Conservation (phyloP, 768 basidiomycete genomes). For the Pholiota microspora region DNA sequence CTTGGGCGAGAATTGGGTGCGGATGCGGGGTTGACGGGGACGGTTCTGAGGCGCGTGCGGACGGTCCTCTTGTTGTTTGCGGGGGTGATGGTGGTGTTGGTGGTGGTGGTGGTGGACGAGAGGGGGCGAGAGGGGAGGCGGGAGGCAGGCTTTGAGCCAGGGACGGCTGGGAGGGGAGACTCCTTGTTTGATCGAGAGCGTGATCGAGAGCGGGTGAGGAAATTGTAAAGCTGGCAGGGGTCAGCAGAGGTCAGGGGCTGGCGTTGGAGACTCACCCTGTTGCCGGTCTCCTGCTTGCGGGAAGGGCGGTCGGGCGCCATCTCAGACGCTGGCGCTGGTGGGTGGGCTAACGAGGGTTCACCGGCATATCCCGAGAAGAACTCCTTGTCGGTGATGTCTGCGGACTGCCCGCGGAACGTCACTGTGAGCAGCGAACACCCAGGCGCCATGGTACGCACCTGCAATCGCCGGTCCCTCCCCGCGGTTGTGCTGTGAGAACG, state of each 20-base stretch:
- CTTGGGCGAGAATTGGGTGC: slow-evolving; percentile 22
- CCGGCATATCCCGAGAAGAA: slow-evolving; percentile 34
- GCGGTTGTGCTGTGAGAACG: slow-evolving; percentile 37
- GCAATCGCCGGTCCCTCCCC: slow-evolving; percentile 20
- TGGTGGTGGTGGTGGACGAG: slow-evolving; percentile 62
- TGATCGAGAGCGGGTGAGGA: slow-evolving; percentile 59
- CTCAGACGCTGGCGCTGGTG: slow-evolving; percentile 25
- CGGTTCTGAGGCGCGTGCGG: too few species aligned
- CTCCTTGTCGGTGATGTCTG: slow-evolving; percentile 17
- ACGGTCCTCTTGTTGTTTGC: too few species aligned
- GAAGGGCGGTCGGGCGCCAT: slow-evolving; percentile 42
- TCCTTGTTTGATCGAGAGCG: slow-evolving; percentile 45
- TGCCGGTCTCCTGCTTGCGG: slow-evolving; percentile 42
- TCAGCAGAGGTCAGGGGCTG: not conserved
- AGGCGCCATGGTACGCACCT: slow-evolving; percentile 26
- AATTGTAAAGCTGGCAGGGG: slow-evolving; percentile 52
- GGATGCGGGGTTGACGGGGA: slow-evolving; percentile 23
- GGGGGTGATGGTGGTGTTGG: slow-evolving; percentile 57
- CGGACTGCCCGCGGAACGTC: slow-evolving; percentile 12
- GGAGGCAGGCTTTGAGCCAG: slow-evolving; percentile 44
- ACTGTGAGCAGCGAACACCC: slow-evolving; percentile 18
- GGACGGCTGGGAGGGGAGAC: slow-evolving; percentile 9
- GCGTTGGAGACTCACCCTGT: slow-evolving; percentile 34
- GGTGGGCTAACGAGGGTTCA: slow-evolving; percentile 18
- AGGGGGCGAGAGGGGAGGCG: slow-evolving; percentile 60